phyloP scores from a whole-genome alignment of 306 rosid genomes.

The Cyamopsis tetragonoloba region DNA sequence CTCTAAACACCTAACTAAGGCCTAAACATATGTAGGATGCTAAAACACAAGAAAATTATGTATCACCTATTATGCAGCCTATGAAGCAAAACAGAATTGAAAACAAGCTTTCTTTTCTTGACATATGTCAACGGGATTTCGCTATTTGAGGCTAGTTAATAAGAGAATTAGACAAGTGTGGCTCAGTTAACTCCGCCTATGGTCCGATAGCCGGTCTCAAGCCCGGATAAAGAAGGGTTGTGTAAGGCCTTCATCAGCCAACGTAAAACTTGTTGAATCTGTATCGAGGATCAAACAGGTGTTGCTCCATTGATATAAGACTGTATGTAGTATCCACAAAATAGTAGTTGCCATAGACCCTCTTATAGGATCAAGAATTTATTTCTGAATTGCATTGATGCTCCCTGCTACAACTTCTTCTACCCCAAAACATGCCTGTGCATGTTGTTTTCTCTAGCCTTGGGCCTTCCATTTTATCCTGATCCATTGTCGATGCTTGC shows the following conservation, averaged over 20 bases:
- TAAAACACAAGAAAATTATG: conserved; percentile 22
- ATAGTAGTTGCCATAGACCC: conserved; percentile 4
- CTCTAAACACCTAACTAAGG: conserved; percentile 16
- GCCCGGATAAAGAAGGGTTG: too few species aligned
- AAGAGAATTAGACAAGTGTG: conserved; percentile 12
- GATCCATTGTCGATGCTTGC: conserved; percentile 45
- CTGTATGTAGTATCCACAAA: conserved; percentile 29
- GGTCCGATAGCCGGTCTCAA: too few species aligned
- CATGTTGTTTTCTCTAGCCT: conserved; percentile 72
- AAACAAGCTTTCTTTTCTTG: not conserved
- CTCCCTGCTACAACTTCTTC: conserved; percentile 98
- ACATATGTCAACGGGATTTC: not conserved
- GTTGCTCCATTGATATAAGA: conserved; percentile 3
- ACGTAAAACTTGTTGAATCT: too few species aligned
- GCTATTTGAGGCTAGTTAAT: conserved; percentile 12
- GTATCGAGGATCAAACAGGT: too few species aligned
- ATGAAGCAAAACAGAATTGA: conserved; percentile 40
- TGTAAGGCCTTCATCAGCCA: too few species aligned
- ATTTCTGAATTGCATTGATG: conserved; percentile 95
- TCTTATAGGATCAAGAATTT: conserved; percentile 52
- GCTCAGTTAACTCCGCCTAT: too few species aligned
- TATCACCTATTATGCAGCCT: conserved; percentile 37
- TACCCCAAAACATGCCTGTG: conserved; percentile 88
- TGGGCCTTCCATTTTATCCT: conserved; percentile 71
- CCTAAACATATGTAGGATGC: conserved; percentile 17